phyloP scores from a whole-genome alignment of 768 basidiomycete genomes.

The Sporobolomyces phaffii region DNA sequence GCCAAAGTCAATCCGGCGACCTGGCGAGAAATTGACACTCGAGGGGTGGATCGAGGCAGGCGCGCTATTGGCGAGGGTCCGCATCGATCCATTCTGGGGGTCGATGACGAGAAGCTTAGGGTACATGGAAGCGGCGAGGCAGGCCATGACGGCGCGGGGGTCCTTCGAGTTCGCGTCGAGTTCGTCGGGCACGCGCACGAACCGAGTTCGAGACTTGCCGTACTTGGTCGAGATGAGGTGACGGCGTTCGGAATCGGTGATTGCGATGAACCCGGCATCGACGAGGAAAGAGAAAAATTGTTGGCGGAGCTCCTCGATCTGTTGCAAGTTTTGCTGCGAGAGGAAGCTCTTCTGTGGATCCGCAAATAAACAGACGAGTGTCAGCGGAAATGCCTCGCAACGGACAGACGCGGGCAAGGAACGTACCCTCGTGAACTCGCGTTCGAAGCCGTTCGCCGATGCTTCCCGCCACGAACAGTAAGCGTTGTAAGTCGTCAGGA shows the following conservation, averaged over 20 bases:
- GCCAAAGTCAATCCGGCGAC: constrained; percentile 60
- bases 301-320: constrained; percentile 91
- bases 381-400: too few relatives aligned
- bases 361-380: neutral
- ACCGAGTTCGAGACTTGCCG: constrained; percentile 65
- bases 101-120: constrained; percentile 82
- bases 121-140: constrained; percentile 77
- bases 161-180: constrained; percentile 66
- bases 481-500: constrained; percentile 83
- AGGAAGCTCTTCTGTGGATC: constrained; percentile 21
- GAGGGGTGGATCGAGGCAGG: constrained; percentile 76
- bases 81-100: constrained; percentile 56
- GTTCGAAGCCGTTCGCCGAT: constrained; percentile 58
- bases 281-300: constrained; percentile 83
- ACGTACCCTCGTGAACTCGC: constrained; percentile 71
- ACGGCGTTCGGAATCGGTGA: constrained; percentile 59
- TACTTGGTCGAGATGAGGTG: constrained; percentile 63
- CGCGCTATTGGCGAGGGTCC: constrained; percentile 77
- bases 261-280: constrained; percentile 76
- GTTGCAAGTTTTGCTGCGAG: constrained; percentile 67
- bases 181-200: constrained; percentile 66
- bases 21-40: constrained; percentile 73
- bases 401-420: constrained; percentile 50
- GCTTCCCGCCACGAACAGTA: constrained; percentile 80
- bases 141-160: constrained; percentile 64